Base-by-base conservation (phyloP, 1,139 yeast species). In the Candida neerlandica region DNA sequence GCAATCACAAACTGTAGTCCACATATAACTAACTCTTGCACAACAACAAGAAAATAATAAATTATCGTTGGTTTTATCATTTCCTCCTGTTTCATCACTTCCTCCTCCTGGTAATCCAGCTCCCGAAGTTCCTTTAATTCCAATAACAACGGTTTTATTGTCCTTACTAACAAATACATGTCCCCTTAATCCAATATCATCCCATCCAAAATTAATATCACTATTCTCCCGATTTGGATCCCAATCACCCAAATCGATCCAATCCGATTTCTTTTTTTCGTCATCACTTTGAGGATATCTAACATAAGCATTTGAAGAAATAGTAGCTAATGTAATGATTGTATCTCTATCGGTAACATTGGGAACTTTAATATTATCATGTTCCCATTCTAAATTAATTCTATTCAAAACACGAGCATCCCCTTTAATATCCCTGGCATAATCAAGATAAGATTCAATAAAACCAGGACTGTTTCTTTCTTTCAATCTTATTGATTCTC, bases 1-100 rank as follows among this genome's bases (percentile, higher is more conserved):
- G 64, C 99, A 94, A 66, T 91, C 97, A 68, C 99, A 94, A 0
- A 92, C 98, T 0, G 98, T 89, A 7, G 85, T 84, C 99, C 99
- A 95, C 68, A 90, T 70, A 59, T 91, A 92, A 49, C 95, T 83
- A 6, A 94, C 86, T 37, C 98, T 77, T 0, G 97, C 99, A 71
- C 99, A 94, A 66, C 99, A 94, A 66, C 99, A 94, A 15, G 96
- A 89, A 64, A 94, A 94, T 42, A 94, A 69, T 49, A 94, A 65
- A 63, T 94, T 94, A 64, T 95, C 99, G 64, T 94, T 94, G 34
- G 78, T 69, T 66, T 90, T 90, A 65, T 94, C 99, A 54, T 81
- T 83, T 1, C 78, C 81, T 0, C 88, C 85, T 0, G 99, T 92
- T 48, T 86, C 91, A 42, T 84, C 86, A 46, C 76, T 83, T 5